Evolutionary conservation across 1,284 basidiomycete species (phyloP), one percentile per base, ranked within the genome.

Genomic region (Lignosus rhinocerotis): DNA sequence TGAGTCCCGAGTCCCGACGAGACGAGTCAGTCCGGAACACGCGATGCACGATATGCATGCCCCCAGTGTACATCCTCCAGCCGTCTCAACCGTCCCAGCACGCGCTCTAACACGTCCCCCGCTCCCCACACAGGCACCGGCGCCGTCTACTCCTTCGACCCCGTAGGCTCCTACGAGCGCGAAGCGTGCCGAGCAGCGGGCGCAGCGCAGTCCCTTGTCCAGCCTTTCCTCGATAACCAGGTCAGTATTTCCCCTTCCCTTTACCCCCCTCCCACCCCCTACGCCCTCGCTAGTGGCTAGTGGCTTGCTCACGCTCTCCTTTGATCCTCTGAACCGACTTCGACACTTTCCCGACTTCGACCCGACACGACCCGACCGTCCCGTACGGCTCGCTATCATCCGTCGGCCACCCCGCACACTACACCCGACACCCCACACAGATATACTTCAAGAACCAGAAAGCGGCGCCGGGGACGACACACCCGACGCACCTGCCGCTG

Each of bases 211-310:
- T 84, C 87, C 48, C 83, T 98, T 39, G 86, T 98, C 14, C 95
- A 98, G 72, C 95, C 95, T 4, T 96, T 97, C 85, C 79, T 98
- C 70, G 95, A 98, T 76, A 97, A 96, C 75, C 94, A 96, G 84
- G 94, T 90, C 71, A 76, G 83, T 64, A 36, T n/a, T n/a, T n/a
- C n/a, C n/a, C n/a, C n/a, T n/a, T n/a, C n/a, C n/a, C n/a, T n/a
- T n/a, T n/a, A 47, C 25, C 38, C 6, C 21, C 49, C 21, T 7
- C 50, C 16, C 50, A 10, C 36, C 0, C 16, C 17, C 21, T 4
- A 21, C 25, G 8, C 7, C 3, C 7, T 7, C 21, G 39, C 39
- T 6, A 9, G 25, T 25, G 25, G 25, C 25, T 25, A 2, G 4
- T 4, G 30, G 38, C 38, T 41, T 17, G 34, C 53, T 10, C 19